Conservation (phyloP, 2,329 filamentous ascomycete species). For the Epichloe typhina region DNA sequence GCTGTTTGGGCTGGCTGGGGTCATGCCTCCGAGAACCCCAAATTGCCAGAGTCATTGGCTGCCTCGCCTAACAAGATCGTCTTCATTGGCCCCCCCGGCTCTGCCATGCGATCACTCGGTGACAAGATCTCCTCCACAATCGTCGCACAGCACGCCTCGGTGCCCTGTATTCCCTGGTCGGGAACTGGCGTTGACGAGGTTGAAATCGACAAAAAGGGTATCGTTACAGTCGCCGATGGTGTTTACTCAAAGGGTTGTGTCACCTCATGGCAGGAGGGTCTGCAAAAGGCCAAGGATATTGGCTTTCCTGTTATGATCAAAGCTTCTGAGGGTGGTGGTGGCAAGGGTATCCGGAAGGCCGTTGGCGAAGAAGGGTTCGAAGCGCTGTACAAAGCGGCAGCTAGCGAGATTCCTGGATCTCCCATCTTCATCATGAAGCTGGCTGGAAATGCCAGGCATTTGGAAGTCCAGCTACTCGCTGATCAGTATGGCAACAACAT, state of each 20-base stretch:
- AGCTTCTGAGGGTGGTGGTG: slow-evolving; percentile 97
- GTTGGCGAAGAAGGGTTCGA: slow-evolving; percentile 73
- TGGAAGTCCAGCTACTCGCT: slow-evolving; percentile 93
- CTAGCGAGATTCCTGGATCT: slow-evolving; percentile 93
- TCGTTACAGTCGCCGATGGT: slow-evolving; percentile 81
- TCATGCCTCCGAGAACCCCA: slow-evolving; percentile 97
- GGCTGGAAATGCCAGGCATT: slow-evolving; percentile 85
- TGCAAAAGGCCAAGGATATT: slow-evolving; percentile 75
- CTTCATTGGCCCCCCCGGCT: slow-evolving; percentile 95
- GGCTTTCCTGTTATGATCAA: slow-evolving; percentile 99
- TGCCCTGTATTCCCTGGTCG: slow-evolving; percentile 99
- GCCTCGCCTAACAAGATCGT: slow-evolving; percentile 97
- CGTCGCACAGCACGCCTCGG: slow-evolving; percentile 89
- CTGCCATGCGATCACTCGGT: slow-evolving; percentile 95
- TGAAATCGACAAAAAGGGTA: slow-evolving; percentile 62
- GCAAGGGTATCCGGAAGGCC: slow-evolving; percentile 98
- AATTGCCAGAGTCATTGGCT: slow-evolving; percentile 87
- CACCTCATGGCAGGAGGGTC: slow-evolving; percentile 75
- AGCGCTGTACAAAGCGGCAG: slow-evolving; percentile 83
- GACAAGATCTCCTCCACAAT: slow-evolving; percentile 99
- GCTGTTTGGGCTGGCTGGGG: slow-evolving; percentile 99
- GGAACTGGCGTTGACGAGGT: slow-evolving; percentile 83
- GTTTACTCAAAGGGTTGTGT: slow-evolving; percentile 88
- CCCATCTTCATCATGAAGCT: slow-evolving; percentile 99
- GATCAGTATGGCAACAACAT: slow-evolving; percentile 99